Base-by-base conservation (phyloP, 345 rosid genomes). In the Odontarrhena argentea region DNA sequence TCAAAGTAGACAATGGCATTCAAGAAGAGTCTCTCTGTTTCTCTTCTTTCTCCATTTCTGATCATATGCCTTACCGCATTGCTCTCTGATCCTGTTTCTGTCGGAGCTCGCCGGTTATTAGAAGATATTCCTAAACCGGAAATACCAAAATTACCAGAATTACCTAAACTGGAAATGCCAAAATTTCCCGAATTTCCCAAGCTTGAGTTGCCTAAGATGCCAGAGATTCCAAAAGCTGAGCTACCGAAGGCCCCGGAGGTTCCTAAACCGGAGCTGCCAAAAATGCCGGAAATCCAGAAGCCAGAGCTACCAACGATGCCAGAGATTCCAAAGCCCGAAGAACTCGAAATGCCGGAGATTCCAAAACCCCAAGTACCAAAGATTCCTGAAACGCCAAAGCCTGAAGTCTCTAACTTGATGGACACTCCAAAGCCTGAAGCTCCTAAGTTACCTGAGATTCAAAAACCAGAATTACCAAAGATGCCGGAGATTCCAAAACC, bases 301-400 rank as follows among this genome's bases (percentile, higher is more conserved):
- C 69, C 75, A 0, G 34, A 63, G 9, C 2, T 71, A 15, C 63
- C 75, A 1, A 24, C 38, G 8, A 0, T 54, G 15, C 56, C 67
- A 30, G n/a, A 67, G 30, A 4, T 37, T 28, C 60, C 40, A 3
- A 63, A 59, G 2, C 40, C 34, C n/a, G 70, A 68, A 6, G 0
- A 45, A 8, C 47, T 48, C 0, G 46, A 67, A 25, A 0, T 61
- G 0, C 67, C 73, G 1, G 72, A 70, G 35, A 0, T 71, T 13
- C 70, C 54, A 0, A 73, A 73, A 12, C 76, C 77, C 1, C 70
- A 80, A 4, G 12, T 59, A 4, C 77, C 77, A 0, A 66, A 73
- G 49, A 0, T 54, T 0, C 65, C 70, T 0, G 76, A 71, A 12
- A 5, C 52, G 26, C 57, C 26, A 0, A 65, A 60, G 9, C 68